Conservation (phyloP, 2,329 filamentous ascomycete genomes). For the Cercospora canescens region DNA sequence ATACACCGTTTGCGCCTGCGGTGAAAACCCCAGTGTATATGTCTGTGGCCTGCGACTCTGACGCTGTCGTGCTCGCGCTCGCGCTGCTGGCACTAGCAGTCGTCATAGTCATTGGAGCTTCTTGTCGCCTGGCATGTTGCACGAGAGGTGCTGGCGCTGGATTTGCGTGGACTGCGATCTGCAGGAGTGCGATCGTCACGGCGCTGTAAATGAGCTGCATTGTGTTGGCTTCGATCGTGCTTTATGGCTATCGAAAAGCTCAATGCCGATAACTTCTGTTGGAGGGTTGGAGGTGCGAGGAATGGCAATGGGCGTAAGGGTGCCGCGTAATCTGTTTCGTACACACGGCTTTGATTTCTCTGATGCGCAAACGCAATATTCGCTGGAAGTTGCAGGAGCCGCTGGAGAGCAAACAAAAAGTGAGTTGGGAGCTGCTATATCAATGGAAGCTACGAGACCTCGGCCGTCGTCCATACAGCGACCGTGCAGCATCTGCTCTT, state of each 20-base stretch:
- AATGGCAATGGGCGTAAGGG: too few relatives aligned
- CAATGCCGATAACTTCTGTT: neutral
- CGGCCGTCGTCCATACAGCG: neutral
- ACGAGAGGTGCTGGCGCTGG: conserved; percentile 10
- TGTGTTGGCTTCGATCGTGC: neutral
- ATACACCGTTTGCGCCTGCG: neutral
- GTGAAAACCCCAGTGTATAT: conserved; percentile 9
- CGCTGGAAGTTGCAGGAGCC: neutral
- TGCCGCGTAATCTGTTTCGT: neutral
- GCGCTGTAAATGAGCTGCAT: conserved; percentile 16
- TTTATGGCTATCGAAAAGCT: neutral
- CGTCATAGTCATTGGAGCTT: neutral
- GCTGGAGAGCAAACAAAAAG: neutral
- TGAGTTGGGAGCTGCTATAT: neutral
- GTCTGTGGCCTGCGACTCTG: neutral
- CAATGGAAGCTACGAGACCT: neutral
- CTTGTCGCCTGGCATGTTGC: neutral
- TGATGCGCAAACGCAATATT: too few relatives aligned
- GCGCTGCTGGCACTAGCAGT: neutral
- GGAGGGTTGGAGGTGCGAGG: too few relatives aligned
- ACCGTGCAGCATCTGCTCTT: neutral
- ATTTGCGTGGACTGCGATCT: conserved; percentile 5
- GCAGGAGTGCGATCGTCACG: conserved; percentile 3
- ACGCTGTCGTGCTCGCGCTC: neutral
- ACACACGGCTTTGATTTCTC: neutral